These are phyloP conservation scores for Hevea brasiliensis DNA, from an alignment of 345 rosid species.

Conservation along the genomic window DNA sequence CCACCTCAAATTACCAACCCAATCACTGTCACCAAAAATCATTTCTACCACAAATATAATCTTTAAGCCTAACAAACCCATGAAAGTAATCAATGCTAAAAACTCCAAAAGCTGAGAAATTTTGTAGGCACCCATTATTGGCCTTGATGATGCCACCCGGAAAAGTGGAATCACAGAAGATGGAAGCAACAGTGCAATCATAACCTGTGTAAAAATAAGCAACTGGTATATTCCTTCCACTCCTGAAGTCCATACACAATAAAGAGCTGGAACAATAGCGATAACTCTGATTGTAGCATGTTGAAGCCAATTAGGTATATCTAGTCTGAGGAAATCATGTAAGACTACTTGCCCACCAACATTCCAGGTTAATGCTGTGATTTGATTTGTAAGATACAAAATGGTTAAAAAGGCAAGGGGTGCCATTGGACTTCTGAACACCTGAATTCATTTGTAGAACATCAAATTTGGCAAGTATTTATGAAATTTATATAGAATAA, in stretches of 20 bases:
- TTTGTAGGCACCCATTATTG: constrained; percentile 82
- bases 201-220: constrained; percentile 78
- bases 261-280: constrained; percentile 82
- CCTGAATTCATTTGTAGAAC: constrained; percentile 43
- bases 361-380: constrained; percentile 78
- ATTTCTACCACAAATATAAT: constrained; percentile 77
- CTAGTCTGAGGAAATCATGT: constrained; percentile 71
- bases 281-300: constrained; percentile 75
- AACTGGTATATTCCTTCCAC: constrained; percentile 87
- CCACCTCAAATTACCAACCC: constrained; percentile 87
- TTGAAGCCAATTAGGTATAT: constrained; percentile 93
- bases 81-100: constrained; percentile 51
- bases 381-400: constrained; percentile 69
- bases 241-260: constrained; percentile 85
- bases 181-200: constrained; percentile 82
- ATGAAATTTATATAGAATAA: constrained; percentile 4
- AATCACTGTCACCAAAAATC: constrained; percentile 88
- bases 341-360: constrained; percentile 70
- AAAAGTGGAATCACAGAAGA: constrained; percentile 89
- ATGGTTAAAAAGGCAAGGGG: constrained; percentile 57
- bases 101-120: constrained; percentile 76
- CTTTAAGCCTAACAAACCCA: constrained; percentile 76
- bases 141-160: constrained; percentile 79
- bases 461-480: constrained; percentile 14
- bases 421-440: constrained; percentile 59